Evolutionary conservation across 208 protist species (phyloP).

Genomic region (Acanthamoeba rhysodes): DNA sequence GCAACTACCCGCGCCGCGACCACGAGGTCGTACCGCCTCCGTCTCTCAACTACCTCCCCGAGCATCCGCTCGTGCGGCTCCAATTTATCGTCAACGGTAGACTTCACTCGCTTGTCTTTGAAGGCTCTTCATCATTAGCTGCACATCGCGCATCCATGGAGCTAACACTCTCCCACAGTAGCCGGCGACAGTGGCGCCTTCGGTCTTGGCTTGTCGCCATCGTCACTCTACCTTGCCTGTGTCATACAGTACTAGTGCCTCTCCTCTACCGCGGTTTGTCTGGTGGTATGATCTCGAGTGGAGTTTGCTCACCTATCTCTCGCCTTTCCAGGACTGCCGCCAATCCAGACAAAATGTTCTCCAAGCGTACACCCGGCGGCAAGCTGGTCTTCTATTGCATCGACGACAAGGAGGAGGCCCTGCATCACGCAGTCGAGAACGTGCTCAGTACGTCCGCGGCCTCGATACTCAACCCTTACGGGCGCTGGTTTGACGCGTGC

Average conservation of each 20-base stretch:
- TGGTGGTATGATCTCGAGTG: too few species aligned
- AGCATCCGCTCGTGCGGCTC: conserved; percentile 29
- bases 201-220: conserved; percentile 24
- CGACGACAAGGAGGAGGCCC: conserved; percentile 40
- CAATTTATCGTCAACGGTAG: conserved; percentile 9
- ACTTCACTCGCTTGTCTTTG: not conserved
- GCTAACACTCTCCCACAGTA: not conserved
- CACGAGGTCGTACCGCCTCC: not conserved
- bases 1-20: conserved; percentile 4
- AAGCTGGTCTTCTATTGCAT: conserved; percentile 64
- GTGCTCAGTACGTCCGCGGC: not conserved
- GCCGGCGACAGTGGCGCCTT: conserved; percentile 19
- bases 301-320: not conserved
- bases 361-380: conserved; percentile 38
- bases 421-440: conserved; percentile 16
- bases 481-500: not conserved
- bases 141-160: too few species aligned
- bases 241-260: not conserved
- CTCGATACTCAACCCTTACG: not conserved
- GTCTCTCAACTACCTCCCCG: conserved; percentile 5
- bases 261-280: not conserved
- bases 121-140: too few species aligned
- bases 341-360: conserved; percentile 67
- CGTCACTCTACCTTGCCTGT: conserved; percentile 24
- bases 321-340: not conserved